Base-by-base conservation (phyloP, 306 rosid species). In the Astragalus glycyphyllos region DNA sequence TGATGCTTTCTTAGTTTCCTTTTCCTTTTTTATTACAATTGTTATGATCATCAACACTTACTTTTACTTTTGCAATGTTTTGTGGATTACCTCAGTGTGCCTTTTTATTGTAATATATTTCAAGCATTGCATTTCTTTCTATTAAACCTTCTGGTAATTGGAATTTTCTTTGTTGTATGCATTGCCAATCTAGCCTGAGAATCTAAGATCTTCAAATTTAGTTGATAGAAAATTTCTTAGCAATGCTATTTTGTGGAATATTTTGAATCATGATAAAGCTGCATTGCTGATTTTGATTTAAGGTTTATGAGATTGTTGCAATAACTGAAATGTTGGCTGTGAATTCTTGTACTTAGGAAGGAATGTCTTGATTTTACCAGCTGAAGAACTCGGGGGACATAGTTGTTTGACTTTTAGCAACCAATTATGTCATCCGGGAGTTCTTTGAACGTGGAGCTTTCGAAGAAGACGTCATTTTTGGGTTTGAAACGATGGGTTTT, bases 401-500 rank as follows among this genome's bases (percentile, higher is more conserved):
- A 20, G 23, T 20, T 20, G 23, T 20, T 20, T 20, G 23, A 20
- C 23, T 20, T 76, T 45, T 79, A 56, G 76, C 68, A 35, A 64
- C 75, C 72, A 59, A 63, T 49, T 32, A 93, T 90, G 97, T 72
- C 92, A 63, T 74, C 94, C 2, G 74, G 58, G 44, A 61, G 80
- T 71, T 82, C 90, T 81, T 81, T 93, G 87, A 76, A 86, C 67
- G 82, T 70, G n/a, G 84, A 81, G 68, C 61, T 93, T 80, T 88
- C 97, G 2, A 90, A 84, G 86, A 89, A 90, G 86, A 88, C 87
- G 0, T 59, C 88, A 4, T 14, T 88, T 74, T 82, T 90, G 71
- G 98, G 96, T 70, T 79, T 93, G 83, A 85, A 79, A 76, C 76
- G 87, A 65, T 93, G 97, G 97, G 93, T 86, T 84, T 79, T 87